phyloP scores from a whole-genome alignment of 768 basidiomycete genomes.

The Pleurotus platypus region DNA sequence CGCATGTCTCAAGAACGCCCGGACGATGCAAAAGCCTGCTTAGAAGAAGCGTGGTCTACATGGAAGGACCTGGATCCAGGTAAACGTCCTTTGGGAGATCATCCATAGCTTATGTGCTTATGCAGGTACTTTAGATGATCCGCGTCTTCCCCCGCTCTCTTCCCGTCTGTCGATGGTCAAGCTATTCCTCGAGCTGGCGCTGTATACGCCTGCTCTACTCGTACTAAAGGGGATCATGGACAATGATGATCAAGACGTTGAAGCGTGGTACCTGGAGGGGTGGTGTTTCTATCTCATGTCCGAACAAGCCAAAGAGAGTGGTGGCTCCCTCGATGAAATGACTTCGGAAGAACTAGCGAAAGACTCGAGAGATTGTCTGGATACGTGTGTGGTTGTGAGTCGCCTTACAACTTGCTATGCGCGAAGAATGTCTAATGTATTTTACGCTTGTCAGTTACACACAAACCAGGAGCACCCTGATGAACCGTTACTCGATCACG shows the following conservation, averaged over 20 bases:
- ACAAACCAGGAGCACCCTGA: conserved; percentile 72
- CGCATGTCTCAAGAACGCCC: conserved; percentile 83
- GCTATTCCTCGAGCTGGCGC: conserved; percentile 72
- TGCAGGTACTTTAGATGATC: conserved; percentile 45
- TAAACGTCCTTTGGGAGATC: conserved; percentile 10
- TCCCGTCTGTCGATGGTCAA: conserved; percentile 73
- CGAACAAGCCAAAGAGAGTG: conserved; percentile 61
- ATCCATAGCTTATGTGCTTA: conserved; percentile 1
- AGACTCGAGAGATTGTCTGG: conserved; percentile 77
- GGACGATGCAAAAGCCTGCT: conserved; percentile 72
- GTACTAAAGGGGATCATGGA: conserved; percentile 79
- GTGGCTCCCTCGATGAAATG: conserved; percentile 38
- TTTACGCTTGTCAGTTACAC: conserved; percentile 50
- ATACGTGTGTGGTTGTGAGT: conserved; percentile 76
- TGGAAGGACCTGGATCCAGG: conserved; percentile 69
- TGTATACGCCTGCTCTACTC: conserved; percentile 68
- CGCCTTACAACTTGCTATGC: not conserved
- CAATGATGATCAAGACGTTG: conserved; percentile 80
- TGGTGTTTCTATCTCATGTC: conserved; percentile 90
- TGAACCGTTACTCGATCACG: conserved; percentile 70
- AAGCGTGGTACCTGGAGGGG: conserved; percentile 93
- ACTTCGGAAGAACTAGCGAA: conserved; percentile 76
- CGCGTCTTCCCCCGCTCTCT: conserved; percentile 67
- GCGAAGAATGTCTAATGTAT: not conserved
- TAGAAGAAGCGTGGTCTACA: conserved; percentile 62